phyloP scores from a whole-genome alignment of 2,329 filamentous ascomycete genomes.

The Penicillium sp. region DNA sequence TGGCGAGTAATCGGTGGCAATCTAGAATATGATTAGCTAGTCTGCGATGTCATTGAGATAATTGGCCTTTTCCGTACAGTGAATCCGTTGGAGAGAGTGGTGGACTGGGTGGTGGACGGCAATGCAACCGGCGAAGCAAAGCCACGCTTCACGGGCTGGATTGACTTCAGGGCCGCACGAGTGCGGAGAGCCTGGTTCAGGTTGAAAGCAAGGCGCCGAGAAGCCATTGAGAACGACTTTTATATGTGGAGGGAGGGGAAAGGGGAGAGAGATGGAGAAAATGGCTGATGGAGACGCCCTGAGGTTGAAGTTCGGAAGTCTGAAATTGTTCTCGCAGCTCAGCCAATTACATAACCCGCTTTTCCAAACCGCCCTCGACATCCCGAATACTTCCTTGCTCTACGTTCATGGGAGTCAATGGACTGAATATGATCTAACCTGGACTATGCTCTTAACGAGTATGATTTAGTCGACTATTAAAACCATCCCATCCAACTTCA shows the following conservation, averaged over 20 bases:
- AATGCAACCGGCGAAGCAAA: conserved; percentile 76
- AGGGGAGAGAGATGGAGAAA: conserved; percentile 48
- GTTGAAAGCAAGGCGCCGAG: conserved; percentile 93
- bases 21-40: conserved; percentile 54
- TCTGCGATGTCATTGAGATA: conserved; percentile 23
- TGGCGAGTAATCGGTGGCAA: conserved; percentile 95
- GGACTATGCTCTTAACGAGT: background rate
- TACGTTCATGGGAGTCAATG: background rate
- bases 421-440: background rate
- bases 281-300: conserved; percentile 39
- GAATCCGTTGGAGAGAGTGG: conserved; percentile 94
- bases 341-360: conserved; percentile 46
- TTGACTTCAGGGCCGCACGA: conserved; percentile 75
- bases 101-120: conserved; percentile 85
- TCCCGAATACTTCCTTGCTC: conserved; percentile 36
- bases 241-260: conserved; percentile 38
- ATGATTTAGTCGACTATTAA: background rate
- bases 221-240: conserved; percentile 67
- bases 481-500: background rate
- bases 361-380: conserved; percentile 38
- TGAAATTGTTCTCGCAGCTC: conserved; percentile 43
- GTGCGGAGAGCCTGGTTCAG: conserved; percentile 85
- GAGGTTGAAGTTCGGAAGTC: conserved; percentile 45
- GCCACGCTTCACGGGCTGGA: conserved; percentile 74
- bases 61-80: conserved; percentile 60